Conservation (phyloP, 805 yeast species). For the Candida sithepensis region DNA sequence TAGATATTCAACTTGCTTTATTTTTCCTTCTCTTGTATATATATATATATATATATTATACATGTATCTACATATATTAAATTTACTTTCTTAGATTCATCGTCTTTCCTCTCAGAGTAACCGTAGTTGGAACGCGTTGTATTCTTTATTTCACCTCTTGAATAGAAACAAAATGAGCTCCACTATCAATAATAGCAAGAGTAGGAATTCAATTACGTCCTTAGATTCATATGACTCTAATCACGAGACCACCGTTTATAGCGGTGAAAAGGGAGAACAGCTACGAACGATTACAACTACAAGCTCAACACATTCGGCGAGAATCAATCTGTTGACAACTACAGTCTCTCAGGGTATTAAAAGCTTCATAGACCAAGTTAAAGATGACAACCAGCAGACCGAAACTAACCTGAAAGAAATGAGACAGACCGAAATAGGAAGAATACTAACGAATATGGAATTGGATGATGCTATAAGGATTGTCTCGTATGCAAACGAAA, state of each 20-base stretch:
- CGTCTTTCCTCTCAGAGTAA: no score
- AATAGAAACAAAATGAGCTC: no score
- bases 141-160: no score
- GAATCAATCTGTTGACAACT: not conserved
- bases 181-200: no score
- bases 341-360: slow-evolving; percentile 3
- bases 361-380: slow-evolving; percentile 10
- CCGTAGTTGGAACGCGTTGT: no score
- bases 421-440: slow-evolving; percentile 15
- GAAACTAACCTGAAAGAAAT: slow-evolving; percentile 6
- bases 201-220: not conserved
- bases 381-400: slow-evolving; percentile 21
- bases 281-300: not conserved
- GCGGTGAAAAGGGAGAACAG: not conserved
- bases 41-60: no score
- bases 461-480: slow-evolving; percentile 22
- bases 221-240: not conserved
- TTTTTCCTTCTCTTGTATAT: no score
- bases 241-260: not conserved
- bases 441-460: slow-evolving; percentile 20
- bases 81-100: no score
- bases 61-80: no score
- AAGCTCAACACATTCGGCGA: not conserved
- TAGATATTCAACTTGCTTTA: no score
- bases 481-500: slow-evolving; percentile 4